Evolutionary conservation across 257 asterid genomes (phyloP).

Genomic region (Jaltomata sinuosa): DNA sequence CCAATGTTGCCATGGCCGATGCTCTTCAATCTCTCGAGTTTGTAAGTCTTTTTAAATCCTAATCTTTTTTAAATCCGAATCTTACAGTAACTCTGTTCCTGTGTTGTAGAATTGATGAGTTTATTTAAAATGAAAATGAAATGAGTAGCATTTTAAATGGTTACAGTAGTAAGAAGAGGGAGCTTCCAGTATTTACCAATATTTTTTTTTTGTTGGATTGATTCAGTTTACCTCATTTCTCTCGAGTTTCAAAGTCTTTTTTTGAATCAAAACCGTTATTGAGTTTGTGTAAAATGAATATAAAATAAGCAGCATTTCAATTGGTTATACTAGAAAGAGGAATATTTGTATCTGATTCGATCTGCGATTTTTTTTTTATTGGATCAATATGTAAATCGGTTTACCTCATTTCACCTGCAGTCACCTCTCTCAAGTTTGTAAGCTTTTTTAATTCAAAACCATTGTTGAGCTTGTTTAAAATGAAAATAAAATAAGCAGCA

Average conservation of each 20-base stretch:
- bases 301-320: not conserved
- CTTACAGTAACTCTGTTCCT: not conserved
- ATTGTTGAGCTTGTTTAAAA: not conserved
- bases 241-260: not conserved
- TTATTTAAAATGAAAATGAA: not conserved
- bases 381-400: not conserved
- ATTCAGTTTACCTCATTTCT: not conserved
- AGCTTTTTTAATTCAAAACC: not conserved
- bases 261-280: not conserved
- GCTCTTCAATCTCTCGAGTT: slow-evolving; percentile 50
- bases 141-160: not conserved
- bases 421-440: not conserved
- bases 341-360: not conserved
- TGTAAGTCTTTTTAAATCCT: slow-evolving; percentile 19
- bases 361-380: not conserved
- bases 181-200: not conserved
- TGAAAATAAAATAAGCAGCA: not conserved
- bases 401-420: not conserved
- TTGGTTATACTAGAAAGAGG: not conserved
- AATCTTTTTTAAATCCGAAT: not conserved
- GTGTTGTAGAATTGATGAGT: not conserved
- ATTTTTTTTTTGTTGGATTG: not conserved
- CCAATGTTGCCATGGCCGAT: slow-evolving; percentile 69
- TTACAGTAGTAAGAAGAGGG: not conserved
- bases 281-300: not conserved